Evolutionary conservation across 306 rosid genomes (phyloP), one percentile per base, ranked within the genome.

Genomic region (Ziziphus jujuba): DNA sequence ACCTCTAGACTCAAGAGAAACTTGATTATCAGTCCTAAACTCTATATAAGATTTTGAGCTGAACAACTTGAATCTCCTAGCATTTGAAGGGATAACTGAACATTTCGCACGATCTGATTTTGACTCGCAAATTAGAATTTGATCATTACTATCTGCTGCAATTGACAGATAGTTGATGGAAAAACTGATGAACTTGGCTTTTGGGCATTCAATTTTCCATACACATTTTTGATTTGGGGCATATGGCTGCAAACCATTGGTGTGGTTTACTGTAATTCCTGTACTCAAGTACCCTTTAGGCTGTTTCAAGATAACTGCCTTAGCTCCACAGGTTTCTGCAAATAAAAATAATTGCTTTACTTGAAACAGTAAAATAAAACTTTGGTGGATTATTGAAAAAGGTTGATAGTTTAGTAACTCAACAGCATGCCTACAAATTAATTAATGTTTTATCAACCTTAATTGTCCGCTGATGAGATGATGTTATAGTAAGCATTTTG

Each of bases 161-260:
- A 34, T 36, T 34, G 23, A 16, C 20, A 31, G 20, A 45, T 58
- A 58, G 45, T 31, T 58, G 63, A 58, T 33, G 23, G 43, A 16
- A 21, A 58, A 58, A 5, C 63, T 33, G 45, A 58, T 28, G 36
- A 33, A 58, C 44, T 58, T 58, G 15, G 63, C 63, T 16, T 9
- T 9, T n/a, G 45, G 63, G 13, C 33, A 33, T 43, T 33, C 44
- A 36, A 58, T 58, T 58, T 8, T 19, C 45, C 63, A 58, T 1
- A 3, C 7, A 34, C 63, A 58, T 58, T 16, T 56, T 34, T 58
- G 63, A 45, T 58, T 58, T 33, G 63, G 63, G 9, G 63, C 45
- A 58, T 58, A 34, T 31, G 63, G 63, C 14, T 58, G 63, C 44
- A 58, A 58, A 1, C 45, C 63, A 58, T 58, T n/a, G 9, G 14